Evolutionary conservation across 1,139 yeast species (phyloP), one percentile per base, ranked within the genome.

Genomic region (Geotrichum bryndzae): DNA sequence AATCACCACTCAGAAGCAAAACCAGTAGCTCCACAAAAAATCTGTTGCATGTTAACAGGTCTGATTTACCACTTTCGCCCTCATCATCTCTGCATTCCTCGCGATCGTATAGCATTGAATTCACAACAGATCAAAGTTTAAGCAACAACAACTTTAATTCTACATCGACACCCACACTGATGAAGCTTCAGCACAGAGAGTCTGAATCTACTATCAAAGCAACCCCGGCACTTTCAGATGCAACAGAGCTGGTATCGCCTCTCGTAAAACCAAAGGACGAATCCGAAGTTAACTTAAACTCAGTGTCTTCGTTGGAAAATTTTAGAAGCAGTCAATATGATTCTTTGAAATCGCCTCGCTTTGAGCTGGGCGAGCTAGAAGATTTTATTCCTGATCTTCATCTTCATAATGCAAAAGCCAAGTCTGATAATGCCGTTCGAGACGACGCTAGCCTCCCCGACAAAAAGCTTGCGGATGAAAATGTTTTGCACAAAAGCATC

Each of bases 301-400:
- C 5, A 23, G 10, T 8, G n/a, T 3, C 23, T 18, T 29, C 35
- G 15, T 11, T 22, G 8, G 51, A 52, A n/a, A 41, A 27, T 10
- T 3, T 31, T 35, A 11, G 48, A 23, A 22, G 25, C 29, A 18
- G 11, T 48, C 18, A 22, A 15, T 38, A 10, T 15, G 62, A 56
- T 18, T 60, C 62, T 25, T 31, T 59, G 15, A 51, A 53, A 1
- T 56, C 59, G 8, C 56, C 54, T 8, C n/a, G 48, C 25, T 48
- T 60, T 10, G 62, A 60, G 27, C 29, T 60, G 4, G 58, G 58
- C 15, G 62, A 54, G 15, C 45, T 60, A 22, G 62, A 56, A 29
- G 51, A 51, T n/a, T 60, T 60, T 31, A 13, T 52, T 3, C 59
- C 62, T 3, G 59, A 56, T 18, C 25, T 25, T 7, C 53, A 55